Conservation (phyloP, 352 stramenopile species). For the Globisporangium perplexum region DNA sequence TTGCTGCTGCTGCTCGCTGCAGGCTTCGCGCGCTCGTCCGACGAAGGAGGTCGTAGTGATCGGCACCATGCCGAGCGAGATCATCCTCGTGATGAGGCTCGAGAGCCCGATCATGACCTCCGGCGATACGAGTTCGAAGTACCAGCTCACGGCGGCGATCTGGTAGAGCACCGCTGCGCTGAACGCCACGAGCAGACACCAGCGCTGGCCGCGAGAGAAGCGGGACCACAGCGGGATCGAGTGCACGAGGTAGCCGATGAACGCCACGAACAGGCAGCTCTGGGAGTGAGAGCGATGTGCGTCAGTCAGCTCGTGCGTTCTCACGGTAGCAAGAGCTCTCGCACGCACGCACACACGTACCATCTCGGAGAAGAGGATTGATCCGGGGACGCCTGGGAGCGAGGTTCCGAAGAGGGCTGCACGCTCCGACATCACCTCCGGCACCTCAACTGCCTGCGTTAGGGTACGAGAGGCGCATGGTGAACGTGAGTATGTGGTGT, state of each 20-base stretch:
- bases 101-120: conserved; percentile 55
- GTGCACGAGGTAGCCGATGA: conserved; percentile 49
- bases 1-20: conserved; percentile 22
- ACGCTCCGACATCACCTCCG: conserved; percentile 5
- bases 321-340: not conserved
- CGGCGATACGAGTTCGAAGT: conserved; percentile 25
- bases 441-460: conserved; percentile 1
- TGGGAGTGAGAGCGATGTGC: conserved; percentile 1
- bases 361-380: conserved; percentile 40
- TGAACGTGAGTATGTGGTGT: not conserved
- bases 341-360: conserved; percentile 9
- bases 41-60: conserved; percentile 70
- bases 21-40: conserved; percentile 25
- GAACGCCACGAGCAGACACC: conserved; percentile 43
- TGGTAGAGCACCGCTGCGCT: conserved; percentile 38
- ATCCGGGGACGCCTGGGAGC: conserved; percentile 27
- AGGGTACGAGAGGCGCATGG: not conserved
- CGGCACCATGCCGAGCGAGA: conserved; percentile 66
- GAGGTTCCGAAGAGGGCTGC: conserved; percentile 10
- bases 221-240: conserved; percentile 47
- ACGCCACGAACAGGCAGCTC: conserved; percentile 60
- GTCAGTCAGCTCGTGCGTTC: not conserved
- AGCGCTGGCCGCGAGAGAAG: conserved; percentile 51
- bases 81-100: conserved; percentile 61
- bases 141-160: conserved; percentile 36